A percentile compares a stretch with the other conserved stretches of the same genome.
These are phyloP conservation scores for Pelargonium fulgidum DNA, from an alignment of 441 rosid genomes.

Conservation along the genomic window DNA sequence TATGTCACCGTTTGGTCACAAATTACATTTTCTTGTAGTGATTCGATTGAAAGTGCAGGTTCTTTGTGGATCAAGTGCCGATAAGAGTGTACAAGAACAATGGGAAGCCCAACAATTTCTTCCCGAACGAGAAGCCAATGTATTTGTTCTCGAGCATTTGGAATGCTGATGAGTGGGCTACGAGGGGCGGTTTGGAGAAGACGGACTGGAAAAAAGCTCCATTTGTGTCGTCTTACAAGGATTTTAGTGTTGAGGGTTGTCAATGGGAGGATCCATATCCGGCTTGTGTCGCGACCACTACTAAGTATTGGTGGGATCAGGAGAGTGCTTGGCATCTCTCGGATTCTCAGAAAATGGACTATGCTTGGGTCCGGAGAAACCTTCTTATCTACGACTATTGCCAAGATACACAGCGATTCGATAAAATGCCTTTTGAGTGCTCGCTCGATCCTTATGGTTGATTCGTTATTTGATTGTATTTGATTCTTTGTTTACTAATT, in stretches of 20 bases:
- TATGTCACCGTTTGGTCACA: too few species aligned
- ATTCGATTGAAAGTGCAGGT: conserved; percentile 27
- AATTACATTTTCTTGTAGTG: too few species aligned
- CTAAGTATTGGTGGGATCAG: conserved; percentile 61
- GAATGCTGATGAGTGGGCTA: conserved; percentile 71
- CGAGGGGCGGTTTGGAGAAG: conserved; percentile 61
- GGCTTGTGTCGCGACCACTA: conserved; percentile 48
- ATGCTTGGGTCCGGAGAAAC: conserved; percentile 43
- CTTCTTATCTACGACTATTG: conserved; percentile 61
- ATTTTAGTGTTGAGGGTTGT: conserved; percentile 59
- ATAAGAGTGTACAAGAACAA: conserved; percentile 46
- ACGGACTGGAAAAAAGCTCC: conserved; percentile 63
- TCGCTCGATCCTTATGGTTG: not conserved
- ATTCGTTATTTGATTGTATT: not conserved
- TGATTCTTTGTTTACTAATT: not conserved
- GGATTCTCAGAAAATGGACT: conserved; percentile 34
- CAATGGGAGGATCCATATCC: conserved; percentile 37
- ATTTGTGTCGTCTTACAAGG: conserved; percentile 40
- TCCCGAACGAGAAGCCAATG: conserved; percentile 54
- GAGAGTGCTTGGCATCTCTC: conserved; percentile 48
- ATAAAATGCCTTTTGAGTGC: conserved; percentile 41
- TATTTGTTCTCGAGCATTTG: conserved; percentile 58
- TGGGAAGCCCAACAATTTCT: conserved; percentile 37
- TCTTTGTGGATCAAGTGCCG: conserved; percentile 48
- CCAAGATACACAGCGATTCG: conserved; percentile 37